Conservation (phyloP, 2,329 filamentous ascomycete species). For the Nothopassalora personata region DNA sequence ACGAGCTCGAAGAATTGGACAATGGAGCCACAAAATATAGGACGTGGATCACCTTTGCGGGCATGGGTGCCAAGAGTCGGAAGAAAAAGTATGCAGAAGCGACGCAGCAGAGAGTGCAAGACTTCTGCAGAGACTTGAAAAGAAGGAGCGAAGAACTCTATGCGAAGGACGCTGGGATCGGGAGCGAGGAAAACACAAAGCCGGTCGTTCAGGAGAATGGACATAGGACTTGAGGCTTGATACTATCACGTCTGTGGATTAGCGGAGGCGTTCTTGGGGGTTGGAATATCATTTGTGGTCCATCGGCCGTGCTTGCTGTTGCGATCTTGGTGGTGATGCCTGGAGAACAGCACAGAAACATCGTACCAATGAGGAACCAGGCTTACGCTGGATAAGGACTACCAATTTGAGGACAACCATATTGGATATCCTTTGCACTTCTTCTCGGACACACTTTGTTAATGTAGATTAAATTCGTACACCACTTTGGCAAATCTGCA, state of each 20-base stretch:
- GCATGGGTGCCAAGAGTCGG: slow-evolving; percentile 38
- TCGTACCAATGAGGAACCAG: neutral
- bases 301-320: neutral
- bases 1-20: slow-evolving; percentile 41
- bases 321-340: neutral
- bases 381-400: neutral
- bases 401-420: neutral
- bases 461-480: neutral
- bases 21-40: slow-evolving; percentile 30
- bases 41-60: slow-evolving; percentile 45
- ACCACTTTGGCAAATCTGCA: neutral
- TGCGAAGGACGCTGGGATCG: neutral
- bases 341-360: neutral
- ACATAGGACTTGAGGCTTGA: neutral
- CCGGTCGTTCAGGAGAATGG: neutral
- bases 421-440: neutral
- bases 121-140: slow-evolving; percentile 8
- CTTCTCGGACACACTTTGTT: neutral
- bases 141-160: slow-evolving; percentile 1
- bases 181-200: neutral
- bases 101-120: slow-evolving; percentile 20
- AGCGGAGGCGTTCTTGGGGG: neutral
- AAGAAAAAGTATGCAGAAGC: slow-evolving; percentile 39
- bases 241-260: neutral
- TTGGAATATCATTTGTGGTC: neutral